Evolutionary conservation across 2,329 filamentous ascomycete genomes (phyloP).

Genomic region (Furcasterigmium sp.): DNA sequence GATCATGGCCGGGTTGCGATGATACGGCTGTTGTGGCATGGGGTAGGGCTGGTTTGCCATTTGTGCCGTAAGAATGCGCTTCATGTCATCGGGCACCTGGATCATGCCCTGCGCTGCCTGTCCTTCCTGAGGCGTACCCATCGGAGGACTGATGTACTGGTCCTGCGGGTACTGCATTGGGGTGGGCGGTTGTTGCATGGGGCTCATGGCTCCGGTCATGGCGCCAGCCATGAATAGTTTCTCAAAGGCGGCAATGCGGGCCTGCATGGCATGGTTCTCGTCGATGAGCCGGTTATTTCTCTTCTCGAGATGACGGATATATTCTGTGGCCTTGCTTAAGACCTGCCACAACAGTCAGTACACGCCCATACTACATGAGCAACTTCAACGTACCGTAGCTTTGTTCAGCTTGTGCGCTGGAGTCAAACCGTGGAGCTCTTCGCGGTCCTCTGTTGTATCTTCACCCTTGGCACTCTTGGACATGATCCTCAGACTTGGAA

Average conservation of each 20-base stretch:
- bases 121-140: constrained; percentile 31
- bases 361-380: too few relatives aligned
- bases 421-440: constrained; percentile 75
- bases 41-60: constrained; percentile 50
- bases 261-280: constrained; percentile 75
- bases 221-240: constrained; percentile 78
- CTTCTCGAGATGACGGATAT: constrained; percentile 90
- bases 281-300: constrained; percentile 77
- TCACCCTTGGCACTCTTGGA: constrained; percentile 65
- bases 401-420: constrained; percentile 95
- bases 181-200: constrained; percentile 48
- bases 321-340: constrained; percentile 91
- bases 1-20: constrained; percentile 36
- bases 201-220: constrained; percentile 55
- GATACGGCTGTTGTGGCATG: constrained; percentile 42
- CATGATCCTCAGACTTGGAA: constrained; percentile 84
- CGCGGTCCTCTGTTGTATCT: constrained; percentile 67
- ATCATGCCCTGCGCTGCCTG: constrained; percentile 54
- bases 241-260: constrained; percentile 67
- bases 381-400: constrained; percentile 59
- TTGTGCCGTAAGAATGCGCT: constrained; percentile 54
- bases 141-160: constrained; percentile 38
- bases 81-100: constrained; percentile 61
- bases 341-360: constrained; percentile 39
- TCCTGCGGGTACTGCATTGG: constrained; percentile 47